Evolutionary conservation across 768 basidiomycete species (phyloP), one percentile per base, ranked within the genome.

Genomic region (Mycena capillaripes): DNA sequence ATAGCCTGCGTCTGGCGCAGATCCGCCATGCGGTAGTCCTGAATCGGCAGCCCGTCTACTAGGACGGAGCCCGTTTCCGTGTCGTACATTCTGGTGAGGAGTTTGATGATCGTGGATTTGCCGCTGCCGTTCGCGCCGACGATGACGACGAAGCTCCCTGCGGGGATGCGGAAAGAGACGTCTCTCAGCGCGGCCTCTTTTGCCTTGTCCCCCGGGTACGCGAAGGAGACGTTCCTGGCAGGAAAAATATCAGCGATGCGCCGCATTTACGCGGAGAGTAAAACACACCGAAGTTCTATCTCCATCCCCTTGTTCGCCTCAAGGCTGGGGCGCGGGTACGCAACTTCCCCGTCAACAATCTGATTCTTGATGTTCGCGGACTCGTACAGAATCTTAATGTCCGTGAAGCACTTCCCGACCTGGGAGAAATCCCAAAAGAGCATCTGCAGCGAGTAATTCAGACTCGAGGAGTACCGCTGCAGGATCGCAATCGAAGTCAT

Each of bases 91-190:
- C 84, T 81, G 46, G 73, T 80, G 36, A 84, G 61, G 21, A 84
- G 72, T 61, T 84, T 84, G 69, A 83, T 69, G 30, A 81, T 71
- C 3, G 81, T 82, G 2, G 82, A 80, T 62, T 82, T 82, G 8
- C 81, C 83, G 69, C 80, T 78, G n/a, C 83, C 83, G 73, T 84
- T 84, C 17, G 75, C 76, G 38, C 83, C 84, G 44, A 84, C 84
- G 58, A 84, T 78, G 52, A 84, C 81, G 40, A 79, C 82, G 21
- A 83, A 71, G 17, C 76, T 71, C 14, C 83, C 83, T 0, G 79
- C 72, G 11, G 74, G 68, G 57, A 84, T 78, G 30, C 64, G 75
- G 68, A 84, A 79, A 11, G 82, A 82, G 19, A 84, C 61, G 53
- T 79, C 73, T 17, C 68, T 63, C 17, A 82, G 63, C 17, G 76